A percentile compares a stretch with the other conserved stretches of the same genome.
Evolutionary conservation across 805 yeast species (phyloP).

Genomic region (Ogataea polymorpha): DNA sequence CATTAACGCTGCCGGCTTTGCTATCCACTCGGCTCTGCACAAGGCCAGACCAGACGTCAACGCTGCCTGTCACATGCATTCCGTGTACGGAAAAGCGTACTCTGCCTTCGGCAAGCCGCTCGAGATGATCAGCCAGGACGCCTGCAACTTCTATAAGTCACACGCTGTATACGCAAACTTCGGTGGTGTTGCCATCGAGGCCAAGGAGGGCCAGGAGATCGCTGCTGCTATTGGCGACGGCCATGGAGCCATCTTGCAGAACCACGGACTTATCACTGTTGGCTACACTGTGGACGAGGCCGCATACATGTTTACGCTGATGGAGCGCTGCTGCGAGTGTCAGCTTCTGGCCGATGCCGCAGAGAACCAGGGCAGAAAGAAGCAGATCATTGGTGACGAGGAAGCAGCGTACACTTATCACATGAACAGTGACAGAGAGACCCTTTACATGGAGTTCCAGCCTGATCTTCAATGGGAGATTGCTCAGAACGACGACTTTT

Average conservation of each 20-base stretch:
- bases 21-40: constrained; percentile 66
- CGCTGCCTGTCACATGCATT: constrained; percentile 73
- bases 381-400: constrained; percentile 49
- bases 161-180: constrained; percentile 67
- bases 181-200: constrained; percentile 69
- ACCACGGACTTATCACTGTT: constrained; percentile 71
- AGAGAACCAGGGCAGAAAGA: constrained; percentile 38
- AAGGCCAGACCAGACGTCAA: constrained; percentile 65
- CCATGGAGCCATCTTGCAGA: constrained; percentile 58
- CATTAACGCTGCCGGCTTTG: constrained; percentile 68
- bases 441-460: constrained; percentile 70
- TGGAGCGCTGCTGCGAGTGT: constrained; percentile 65
- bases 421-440: constrained; percentile 61
- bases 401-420: constrained; percentile 66
- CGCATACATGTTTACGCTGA: constrained; percentile 57
- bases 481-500: constrained; percentile 27
- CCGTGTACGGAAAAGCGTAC: constrained; percentile 61
- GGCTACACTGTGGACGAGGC: constrained; percentile 75
- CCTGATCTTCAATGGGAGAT: constrained; percentile 58
- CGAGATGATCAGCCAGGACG: constrained; percentile 82
- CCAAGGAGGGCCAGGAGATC: constrained; percentile 57
- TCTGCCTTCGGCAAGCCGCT: constrained; percentile 62
- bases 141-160: constrained; percentile 59
- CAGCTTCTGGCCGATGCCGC: constrained; percentile 62
- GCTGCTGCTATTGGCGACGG: constrained; percentile 61